Evolutionary conservation across 2,329 filamentous ascomycete species (phyloP).

Genomic region (Fusarium subglutinans): DNA sequence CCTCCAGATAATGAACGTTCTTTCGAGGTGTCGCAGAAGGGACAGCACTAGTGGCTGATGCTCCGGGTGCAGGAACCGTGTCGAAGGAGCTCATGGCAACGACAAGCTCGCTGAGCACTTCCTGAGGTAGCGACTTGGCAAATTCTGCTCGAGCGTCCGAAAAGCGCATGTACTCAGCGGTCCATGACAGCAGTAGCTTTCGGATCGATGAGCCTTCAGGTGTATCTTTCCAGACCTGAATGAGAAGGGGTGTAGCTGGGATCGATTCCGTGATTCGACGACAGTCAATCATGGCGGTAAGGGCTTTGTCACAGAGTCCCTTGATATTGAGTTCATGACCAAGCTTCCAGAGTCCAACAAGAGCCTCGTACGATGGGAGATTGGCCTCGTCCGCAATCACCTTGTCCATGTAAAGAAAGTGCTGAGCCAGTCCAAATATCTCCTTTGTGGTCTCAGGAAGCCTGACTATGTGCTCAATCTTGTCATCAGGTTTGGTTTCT

Average conservation of each 20-base stretch:
- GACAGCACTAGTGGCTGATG: conserved; percentile 17
- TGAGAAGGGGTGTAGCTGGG: conserved; percentile 66
- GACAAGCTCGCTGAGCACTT: conserved; percentile 70
- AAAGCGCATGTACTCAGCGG: conserved; percentile 69
- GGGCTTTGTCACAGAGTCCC: conserved; percentile 64
- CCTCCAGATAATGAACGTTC: conserved; percentile 61
- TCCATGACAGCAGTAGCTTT: conserved; percentile 67
- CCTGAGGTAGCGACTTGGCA: conserved; percentile 68
- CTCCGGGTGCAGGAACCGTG: conserved; percentile 47
- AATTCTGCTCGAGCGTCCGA: conserved; percentile 66
- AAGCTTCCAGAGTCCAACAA: conserved; percentile 67
- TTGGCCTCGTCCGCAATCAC: conserved; percentile 55
- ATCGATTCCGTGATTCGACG: conserved; percentile 63
- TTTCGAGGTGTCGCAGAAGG: conserved; percentile 49
- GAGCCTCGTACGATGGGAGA: conserved; percentile 62
- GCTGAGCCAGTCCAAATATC: conserved; percentile 65
- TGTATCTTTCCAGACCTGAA: conserved; percentile 70
- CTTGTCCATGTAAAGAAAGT: conserved; percentile 62
- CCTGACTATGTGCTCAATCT: conserved; percentile 60
- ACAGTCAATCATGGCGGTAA: conserved; percentile 67
- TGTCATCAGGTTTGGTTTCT: conserved; percentile 45
- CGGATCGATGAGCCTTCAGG: conserved; percentile 69
- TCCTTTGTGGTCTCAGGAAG: conserved; percentile 59
- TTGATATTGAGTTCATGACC: conserved; percentile 61
- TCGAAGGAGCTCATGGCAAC: conserved; percentile 68